Evolutionary conservation across 139 green algal genomes (phyloP), one percentile per base, ranked within the genome.

Genomic region (Chlorella sp.): DNA sequence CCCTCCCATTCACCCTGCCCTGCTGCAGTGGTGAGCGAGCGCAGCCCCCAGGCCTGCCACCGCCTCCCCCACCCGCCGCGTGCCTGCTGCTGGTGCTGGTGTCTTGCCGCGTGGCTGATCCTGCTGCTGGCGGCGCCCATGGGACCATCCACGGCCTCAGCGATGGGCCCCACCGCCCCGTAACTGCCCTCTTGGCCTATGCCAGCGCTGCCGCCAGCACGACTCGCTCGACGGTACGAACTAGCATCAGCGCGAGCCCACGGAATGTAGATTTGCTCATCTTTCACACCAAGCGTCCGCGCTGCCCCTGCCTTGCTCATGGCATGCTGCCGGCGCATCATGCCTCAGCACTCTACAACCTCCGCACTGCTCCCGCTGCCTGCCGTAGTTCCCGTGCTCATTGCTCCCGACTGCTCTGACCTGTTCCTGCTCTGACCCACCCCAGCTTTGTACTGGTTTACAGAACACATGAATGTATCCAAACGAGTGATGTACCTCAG

Each of bases 11-110:
- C 12, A 30, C 68, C 32, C 28, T 30, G 7, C 22, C 2, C 71
- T 40, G 71, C 71, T 78, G 71, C 71, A 86, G 81, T 86, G 81
- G 81, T 86, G 81, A 86, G 81, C 81, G 81, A 36, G 36, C 75
- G 19, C 30, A 78, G 32, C 32, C 71, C 48, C 48, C 48, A 76
- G 68, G 26, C 9, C 32, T 34, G 34, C 75, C 75, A 81, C 75
- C n/a, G 75, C 75, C 36, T 36, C 18, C 75, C 73, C 75, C 75
- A 48, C 34, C 75, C 34, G 11, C 34, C 34, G 75, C 75, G 71
- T 34, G 48, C 71, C 71, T 48, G 75, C 75, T 81, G 75, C 75
- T 81, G 75, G 75, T 81, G 75, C 75, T 81, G 75, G 75, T 81
- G 75, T 34, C 34, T 81, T 81, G 75, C 75, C 75, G 75, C 40